phyloP scores from a whole-genome alignment of 176 grass and related monocot species.

The Carex cristatella region DNA sequence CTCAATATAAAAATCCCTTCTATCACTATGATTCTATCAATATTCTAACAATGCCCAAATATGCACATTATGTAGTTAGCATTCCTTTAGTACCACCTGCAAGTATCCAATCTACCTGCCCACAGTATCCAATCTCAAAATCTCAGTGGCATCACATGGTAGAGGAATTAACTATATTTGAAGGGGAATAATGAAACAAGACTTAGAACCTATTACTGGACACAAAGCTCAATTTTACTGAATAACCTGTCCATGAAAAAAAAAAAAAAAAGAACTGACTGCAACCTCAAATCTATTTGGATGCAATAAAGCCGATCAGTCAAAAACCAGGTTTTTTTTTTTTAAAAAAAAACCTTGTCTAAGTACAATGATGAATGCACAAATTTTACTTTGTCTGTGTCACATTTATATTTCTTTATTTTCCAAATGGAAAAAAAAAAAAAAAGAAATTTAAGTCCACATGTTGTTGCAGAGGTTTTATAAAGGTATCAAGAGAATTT shows the following conservation, averaged over 20 bases:
- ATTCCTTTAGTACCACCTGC: too few species aligned
- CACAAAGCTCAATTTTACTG: not conserved
- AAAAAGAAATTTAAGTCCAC: constrained; percentile 91
- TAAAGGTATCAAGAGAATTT: constrained; percentile 75
- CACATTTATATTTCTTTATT: not conserved
- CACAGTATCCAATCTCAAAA: too few species aligned
- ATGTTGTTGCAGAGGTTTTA: constrained; percentile 84
- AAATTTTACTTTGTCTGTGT: constrained; percentile 20
- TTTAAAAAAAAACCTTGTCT: constrained; percentile 27
- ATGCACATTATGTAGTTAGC: too few species aligned
- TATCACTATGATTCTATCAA: too few species aligned
- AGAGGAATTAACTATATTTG: not conserved
- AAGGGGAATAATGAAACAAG: not conserved
- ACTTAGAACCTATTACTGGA: not conserved
- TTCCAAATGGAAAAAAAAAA: constrained; percentile 59
- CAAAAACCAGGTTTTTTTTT: not conserved
- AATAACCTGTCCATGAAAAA: not conserved
- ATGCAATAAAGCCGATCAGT: not conserved
- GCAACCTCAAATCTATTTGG: not conserved
- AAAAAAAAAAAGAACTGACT: not conserved
- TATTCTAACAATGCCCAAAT: too few species aligned
- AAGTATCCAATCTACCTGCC: too few species aligned
- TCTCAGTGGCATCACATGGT: not conserved
- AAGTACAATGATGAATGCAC: constrained; percentile 12
- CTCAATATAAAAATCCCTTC: too few species aligned